These are phyloP conservation scores for Xylaria flabelliformis DNA, from an alignment of 495 filamentous ascomycete genomes.

Conservation along the genomic window DNA sequence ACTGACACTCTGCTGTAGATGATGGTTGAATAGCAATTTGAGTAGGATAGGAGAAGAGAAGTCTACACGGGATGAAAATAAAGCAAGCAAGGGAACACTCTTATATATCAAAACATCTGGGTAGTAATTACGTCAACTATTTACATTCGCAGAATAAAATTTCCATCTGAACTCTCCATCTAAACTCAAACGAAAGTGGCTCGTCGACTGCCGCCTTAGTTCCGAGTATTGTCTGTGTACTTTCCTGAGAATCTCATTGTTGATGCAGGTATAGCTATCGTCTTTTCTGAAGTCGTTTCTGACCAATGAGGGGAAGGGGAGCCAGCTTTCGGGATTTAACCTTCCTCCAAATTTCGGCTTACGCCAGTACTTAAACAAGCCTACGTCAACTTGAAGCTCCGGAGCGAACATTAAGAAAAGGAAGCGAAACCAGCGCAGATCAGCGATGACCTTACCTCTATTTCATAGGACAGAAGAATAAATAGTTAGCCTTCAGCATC, in stretches of 20 bases:
- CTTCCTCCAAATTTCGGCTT: background rate
- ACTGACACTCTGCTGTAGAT: background rate
- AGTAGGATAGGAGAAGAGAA: background rate
- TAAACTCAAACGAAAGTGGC: background rate
- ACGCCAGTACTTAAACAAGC: background rate
- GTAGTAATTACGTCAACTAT: background rate
- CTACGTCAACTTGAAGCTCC: background rate
- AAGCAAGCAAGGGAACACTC: background rate
- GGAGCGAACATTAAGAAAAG: background rate
- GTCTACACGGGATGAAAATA: background rate
- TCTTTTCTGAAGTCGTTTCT: background rate
- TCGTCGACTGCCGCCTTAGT: background rate
- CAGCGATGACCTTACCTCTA: background rate
- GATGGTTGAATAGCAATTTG: background rate
- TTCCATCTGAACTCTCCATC: background rate
- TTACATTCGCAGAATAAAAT: background rate
- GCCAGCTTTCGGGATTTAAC: background rate
- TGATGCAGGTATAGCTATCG: background rate
- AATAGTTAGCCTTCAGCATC: background rate
- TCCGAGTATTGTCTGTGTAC: background rate
- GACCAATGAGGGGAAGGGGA: constrained; percentile 1
- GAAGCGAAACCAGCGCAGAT: background rate
- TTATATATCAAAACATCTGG: background rate
- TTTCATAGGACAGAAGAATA: background rate
- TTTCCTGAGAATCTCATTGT: background rate